These are phyloP conservation scores for Jaltomata sinuosa DNA, from an alignment of 257 asterid genomes.

Conservation along the genomic window DNA sequence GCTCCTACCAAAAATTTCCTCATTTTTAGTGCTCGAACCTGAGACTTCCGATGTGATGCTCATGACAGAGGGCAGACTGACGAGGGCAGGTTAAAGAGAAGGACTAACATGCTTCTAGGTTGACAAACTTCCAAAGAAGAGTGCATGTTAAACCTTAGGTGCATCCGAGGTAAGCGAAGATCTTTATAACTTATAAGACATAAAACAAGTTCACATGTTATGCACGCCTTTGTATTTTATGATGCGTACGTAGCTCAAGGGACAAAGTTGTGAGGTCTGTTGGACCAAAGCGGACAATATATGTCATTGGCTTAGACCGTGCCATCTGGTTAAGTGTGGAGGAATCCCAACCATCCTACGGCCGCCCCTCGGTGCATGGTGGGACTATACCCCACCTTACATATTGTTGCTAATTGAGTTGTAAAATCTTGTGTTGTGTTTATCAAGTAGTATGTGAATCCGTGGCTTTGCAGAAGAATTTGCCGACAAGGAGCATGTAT, in stretches of 20 bases:
- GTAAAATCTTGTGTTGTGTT: background rate
- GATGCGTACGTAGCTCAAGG: background rate
- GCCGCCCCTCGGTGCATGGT: background rate
- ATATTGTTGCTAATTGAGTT: background rate
- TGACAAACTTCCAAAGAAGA: background rate
- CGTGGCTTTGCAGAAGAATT: background rate
- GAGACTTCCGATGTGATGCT: background rate
- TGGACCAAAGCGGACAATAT: background rate
- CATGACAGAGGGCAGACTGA: background rate
- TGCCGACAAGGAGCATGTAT: constrained; percentile 1
- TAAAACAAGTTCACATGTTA: background rate
- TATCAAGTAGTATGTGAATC: background rate
- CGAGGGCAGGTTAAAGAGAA: no score
- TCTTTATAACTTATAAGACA: background rate
- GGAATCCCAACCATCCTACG: background rate
- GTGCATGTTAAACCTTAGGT: background rate
- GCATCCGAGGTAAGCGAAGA: background rate
- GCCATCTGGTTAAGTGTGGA: background rate
- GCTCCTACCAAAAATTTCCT: background rate
- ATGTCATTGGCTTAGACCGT: background rate
- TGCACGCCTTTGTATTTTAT: background rate
- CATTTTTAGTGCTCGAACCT: background rate
- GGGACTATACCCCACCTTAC: background rate
- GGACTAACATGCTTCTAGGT: background rate
- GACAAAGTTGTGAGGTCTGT: background rate